These are phyloP conservation scores for Closterium sp. DNA, from an alignment of 139 green algal genomes.

Conservation along the genomic window DNA sequence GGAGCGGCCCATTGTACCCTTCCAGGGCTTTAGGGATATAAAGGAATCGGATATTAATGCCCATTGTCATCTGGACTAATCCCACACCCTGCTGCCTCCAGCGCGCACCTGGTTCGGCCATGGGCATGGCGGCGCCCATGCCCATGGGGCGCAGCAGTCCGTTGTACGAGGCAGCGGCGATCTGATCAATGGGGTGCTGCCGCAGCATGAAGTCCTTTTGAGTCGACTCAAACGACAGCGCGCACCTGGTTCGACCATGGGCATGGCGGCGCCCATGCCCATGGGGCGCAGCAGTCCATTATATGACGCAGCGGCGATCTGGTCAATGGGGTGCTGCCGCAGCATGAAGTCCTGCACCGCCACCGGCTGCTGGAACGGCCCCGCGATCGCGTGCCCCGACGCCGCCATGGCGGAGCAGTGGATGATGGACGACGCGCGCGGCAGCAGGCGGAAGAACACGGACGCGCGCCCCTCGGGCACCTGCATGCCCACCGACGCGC, in stretches of 20 bases:
- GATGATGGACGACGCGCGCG: constrained; percentile 28
- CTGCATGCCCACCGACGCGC: background rate
- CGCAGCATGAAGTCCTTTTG: constrained; percentile 39
- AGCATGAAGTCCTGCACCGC: constrained; percentile 40
- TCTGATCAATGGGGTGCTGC: constrained; percentile 29
- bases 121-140: background rate
- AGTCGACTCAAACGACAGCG: no score
- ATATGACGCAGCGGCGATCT: constrained; percentile 29
- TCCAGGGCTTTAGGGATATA: no score
- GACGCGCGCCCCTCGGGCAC: background rate
- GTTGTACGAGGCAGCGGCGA: constrained; percentile 19
- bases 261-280: background rate
- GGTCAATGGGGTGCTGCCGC: constrained; percentile 15
- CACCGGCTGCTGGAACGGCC: constrained; percentile 32
- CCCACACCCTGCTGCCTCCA: no score
- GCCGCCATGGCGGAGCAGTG: constrained; percentile 37
- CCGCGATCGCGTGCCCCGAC: constrained; percentile 11
- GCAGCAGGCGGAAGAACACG: constrained; percentile 30
- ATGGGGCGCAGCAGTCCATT: background rate
- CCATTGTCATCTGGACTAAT: no score
- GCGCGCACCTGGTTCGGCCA: background rate
- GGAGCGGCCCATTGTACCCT: background rate
- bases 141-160: constrained; percentile 1
- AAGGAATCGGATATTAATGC: no score
- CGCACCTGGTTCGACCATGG: background rate